Evolutionary conservation across 2,329 filamentous ascomycete genomes (phyloP).

Genomic region (Paecilomyces formosus): DNA sequence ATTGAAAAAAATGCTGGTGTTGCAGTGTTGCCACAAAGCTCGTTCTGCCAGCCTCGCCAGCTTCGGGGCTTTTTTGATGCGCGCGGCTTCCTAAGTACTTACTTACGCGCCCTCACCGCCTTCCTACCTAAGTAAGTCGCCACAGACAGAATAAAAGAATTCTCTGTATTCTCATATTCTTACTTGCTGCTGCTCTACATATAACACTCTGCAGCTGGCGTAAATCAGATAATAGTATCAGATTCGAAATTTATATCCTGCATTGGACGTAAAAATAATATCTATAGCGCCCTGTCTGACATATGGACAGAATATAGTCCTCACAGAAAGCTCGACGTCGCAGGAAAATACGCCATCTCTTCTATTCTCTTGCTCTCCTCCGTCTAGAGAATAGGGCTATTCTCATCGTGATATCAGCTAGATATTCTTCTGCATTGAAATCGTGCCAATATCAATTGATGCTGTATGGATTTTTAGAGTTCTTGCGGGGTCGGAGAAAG

Average conservation of each 20-base stretch:
- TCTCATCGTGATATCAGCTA: too few relatives aligned
- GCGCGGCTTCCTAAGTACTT: neutral
- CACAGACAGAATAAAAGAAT: too few relatives aligned
- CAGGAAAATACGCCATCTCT: too few relatives aligned
- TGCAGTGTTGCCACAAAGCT: constrained; percentile 1
- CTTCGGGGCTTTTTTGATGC: neutral
- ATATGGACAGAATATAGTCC: neutral
- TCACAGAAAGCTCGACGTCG: too few relatives aligned
- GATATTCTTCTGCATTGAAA: neutral
- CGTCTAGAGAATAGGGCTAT: neutral
- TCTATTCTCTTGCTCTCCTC: neutral
- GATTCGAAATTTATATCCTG: neutral
- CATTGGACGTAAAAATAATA: neutral
- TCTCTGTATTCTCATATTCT: too few relatives aligned
- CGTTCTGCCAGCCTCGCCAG: neutral
- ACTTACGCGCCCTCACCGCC: neutral
- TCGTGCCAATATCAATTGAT: neutral
- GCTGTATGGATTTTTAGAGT: neutral
- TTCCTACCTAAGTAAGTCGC: neutral
- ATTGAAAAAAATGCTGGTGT: neutral
- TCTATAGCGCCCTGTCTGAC: neutral
- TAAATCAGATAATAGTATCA: too few relatives aligned
- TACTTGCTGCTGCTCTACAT: too few relatives aligned
- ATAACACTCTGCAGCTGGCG: too few relatives aligned
- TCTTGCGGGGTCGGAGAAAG: constrained; percentile 10